Evolutionary conservation across 2,329 filamentous ascomycete species (phyloP), one percentile per base, ranked within the genome.

Genomic region (Coniochaeta ligniaria): DNA sequence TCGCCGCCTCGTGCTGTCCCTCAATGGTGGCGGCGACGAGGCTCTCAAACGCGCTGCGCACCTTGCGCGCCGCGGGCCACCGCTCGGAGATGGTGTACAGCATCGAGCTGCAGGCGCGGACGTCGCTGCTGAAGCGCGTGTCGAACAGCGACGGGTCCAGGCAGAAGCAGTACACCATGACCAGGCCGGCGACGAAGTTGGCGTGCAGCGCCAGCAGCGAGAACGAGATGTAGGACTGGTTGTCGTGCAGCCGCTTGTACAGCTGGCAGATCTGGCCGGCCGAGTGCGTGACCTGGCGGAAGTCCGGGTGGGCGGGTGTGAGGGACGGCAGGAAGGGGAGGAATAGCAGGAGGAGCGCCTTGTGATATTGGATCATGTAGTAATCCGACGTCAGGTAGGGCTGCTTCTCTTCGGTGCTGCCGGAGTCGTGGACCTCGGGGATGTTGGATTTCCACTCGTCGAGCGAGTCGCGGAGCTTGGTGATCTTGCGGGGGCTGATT

Each of bases 1-100:
- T 12, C 31, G 31, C 12, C 12, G 6, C 31, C 6, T 35, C 31
- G 31, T 35, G 31, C 31, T 35, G 31, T 6, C 31, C 31, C 31
- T 35, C 31, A 12, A 35, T 35, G 6, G 31, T 35, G 6, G 31
- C 31, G 6, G 31, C 31, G 6, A 35, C 31, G 31, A 35, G 31
- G 31, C 31, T 35, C 31, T 70, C 69, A 20, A 71, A 69, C 5
- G 68, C 64, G 45, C 70, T 67, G 24, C 69, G 64, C 35, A 71
- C 71, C 54, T 69, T 70, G 11, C 67, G 66, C n/a, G 69, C 69
- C 1, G 65, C 66, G 1, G 63, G 63, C 62, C 68, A 69, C 59
- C 68, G 68, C 52, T 71, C 68, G 1, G 66, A 68, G n/a, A 71
- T 68, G 9, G 71, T 69, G 1, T 66, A 69, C 1, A 71, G 64